These are phyloP conservation scores for Blastocystis sp. DNA, from an alignment of 352 stramenopile species.

Conservation along the genomic window DNA sequence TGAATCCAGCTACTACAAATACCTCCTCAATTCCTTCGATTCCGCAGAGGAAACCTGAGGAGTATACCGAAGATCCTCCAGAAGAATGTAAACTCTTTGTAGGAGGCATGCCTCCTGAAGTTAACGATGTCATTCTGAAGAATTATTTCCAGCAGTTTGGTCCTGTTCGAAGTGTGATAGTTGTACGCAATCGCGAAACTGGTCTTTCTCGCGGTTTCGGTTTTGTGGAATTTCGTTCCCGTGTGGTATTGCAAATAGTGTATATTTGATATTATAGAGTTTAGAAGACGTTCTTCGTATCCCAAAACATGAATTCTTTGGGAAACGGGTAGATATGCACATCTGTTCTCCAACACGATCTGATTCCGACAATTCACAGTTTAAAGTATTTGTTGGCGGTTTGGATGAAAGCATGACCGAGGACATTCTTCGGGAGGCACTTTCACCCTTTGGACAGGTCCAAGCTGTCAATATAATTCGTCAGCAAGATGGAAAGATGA, in stretches of 20 bases:
- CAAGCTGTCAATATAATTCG: constrained; percentile 19
- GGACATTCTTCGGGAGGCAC: not conserved
- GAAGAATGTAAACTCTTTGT: constrained; percentile 58
- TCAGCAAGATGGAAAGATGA: constrained; percentile 19
- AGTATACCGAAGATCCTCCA: constrained; percentile 37
- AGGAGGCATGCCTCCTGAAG: constrained; percentile 30
- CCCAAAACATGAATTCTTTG: constrained; percentile 28
- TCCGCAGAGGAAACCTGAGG: not conserved
- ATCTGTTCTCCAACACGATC: not conserved
- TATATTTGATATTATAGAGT: constrained; percentile 9
- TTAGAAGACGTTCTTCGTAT: constrained; percentile 34
- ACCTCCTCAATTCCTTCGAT: not conserved
- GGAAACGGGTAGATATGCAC: constrained; percentile 34
- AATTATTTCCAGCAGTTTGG: constrained; percentile 55
- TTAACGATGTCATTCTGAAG: constrained; percentile 10
- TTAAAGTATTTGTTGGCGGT: constrained; percentile 46
- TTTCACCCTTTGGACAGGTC: constrained; percentile 23
- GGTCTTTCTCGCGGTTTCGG: constrained; percentile 40
- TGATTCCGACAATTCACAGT: not conserved
- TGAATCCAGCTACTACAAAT: not conserved
- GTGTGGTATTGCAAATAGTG: not conserved
- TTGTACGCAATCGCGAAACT: constrained; percentile 23
- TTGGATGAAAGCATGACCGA: constrained; percentile 39
- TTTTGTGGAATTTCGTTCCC: constrained; percentile 39
- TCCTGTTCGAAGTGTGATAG: constrained; percentile 17